Evolutionary conservation across 2,329 filamentous ascomycete genomes (phyloP).

Genomic region (Colletotrichum kahawae): DNA sequence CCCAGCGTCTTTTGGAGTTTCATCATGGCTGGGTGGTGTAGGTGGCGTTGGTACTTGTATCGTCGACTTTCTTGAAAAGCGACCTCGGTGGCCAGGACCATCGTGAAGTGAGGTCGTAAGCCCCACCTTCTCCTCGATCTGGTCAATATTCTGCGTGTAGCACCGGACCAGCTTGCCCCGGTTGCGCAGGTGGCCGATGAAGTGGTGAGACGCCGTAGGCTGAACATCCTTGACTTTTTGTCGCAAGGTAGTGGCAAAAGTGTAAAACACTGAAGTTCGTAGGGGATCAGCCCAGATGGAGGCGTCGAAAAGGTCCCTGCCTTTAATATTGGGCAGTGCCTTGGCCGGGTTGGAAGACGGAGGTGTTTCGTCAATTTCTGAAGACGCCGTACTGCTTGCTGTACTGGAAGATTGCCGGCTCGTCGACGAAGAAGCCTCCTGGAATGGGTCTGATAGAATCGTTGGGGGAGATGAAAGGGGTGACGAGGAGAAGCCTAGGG

Average conservation of each 20-base stretch:
- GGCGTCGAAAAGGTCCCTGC: constrained; percentile 73
- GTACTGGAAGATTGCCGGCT: constrained; percentile 36
- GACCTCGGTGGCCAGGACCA: constrained; percentile 65
- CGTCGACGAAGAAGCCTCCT: constrained; percentile 37
- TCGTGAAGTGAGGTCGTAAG: constrained; percentile 65
- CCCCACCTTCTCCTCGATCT: constrained; percentile 73
- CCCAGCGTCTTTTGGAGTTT: neutral
- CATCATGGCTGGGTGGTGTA: neutral
- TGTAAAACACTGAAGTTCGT: constrained; percentile 74
- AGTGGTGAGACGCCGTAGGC: constrained; percentile 70
- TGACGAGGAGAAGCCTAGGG: constrained; percentile 47
- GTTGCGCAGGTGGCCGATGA: constrained; percentile 71
- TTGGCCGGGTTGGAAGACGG: constrained; percentile 41
- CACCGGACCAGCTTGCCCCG: constrained; percentile 72
- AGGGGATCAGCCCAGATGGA: constrained; percentile 73
- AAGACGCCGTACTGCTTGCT: constrained; percentile 44
- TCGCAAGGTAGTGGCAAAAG: constrained; percentile 71
- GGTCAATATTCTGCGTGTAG: constrained; percentile 80
- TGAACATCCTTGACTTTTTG: constrained; percentile 67
- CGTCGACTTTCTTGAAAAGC: constrained; percentile 59
- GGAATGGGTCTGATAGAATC: constrained; percentile 56
- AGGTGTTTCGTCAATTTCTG: constrained; percentile 50
- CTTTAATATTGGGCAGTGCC: constrained; percentile 67
- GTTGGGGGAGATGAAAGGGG: constrained; percentile 63
- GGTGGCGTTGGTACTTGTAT: constrained; percentile 27